Conservation (phyloP, 2,329 filamentous ascomycete species). For the Sphaerulina vaccinii region DNA sequence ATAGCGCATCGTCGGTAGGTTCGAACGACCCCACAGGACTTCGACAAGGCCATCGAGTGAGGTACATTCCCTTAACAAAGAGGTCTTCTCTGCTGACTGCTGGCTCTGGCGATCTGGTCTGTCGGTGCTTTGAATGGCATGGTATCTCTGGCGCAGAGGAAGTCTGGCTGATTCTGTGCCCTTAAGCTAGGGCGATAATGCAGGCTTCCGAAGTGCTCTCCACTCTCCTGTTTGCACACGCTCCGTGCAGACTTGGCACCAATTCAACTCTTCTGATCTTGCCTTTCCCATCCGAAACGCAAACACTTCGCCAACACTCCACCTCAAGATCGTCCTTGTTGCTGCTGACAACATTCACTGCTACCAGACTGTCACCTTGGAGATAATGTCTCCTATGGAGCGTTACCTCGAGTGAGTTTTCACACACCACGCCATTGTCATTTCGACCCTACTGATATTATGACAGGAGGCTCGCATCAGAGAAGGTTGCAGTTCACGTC, state of each 20-base stretch:
- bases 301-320: not conserved
- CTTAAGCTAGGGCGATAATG: not conserved
- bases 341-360: not conserved
- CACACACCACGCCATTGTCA: not conserved
- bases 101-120: not conserved
- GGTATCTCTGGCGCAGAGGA: not conserved
- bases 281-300: not conserved
- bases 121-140: not conserved
- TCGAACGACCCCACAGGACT: not conserved
- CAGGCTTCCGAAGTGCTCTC: not conserved
- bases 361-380: not conserved
- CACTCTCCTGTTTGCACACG: not conserved
- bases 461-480: not conserved
- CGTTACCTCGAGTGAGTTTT: not conserved
- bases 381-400: not conserved
- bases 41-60: not conserved
- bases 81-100: no score
- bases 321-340: not conserved
- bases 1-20: conserved; percentile 8
- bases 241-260: not conserved
- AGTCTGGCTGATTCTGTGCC: no score
- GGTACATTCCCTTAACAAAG: not conserved
- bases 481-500: not conserved
- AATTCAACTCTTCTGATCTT: not conserved
- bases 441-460: not conserved